Percentiles rank a stretch among this genome's conserved stretches.
phyloP scores from a whole-genome alignment of 495 filamentous ascomycete species.

The Parachaetomium inaequale region DNA sequence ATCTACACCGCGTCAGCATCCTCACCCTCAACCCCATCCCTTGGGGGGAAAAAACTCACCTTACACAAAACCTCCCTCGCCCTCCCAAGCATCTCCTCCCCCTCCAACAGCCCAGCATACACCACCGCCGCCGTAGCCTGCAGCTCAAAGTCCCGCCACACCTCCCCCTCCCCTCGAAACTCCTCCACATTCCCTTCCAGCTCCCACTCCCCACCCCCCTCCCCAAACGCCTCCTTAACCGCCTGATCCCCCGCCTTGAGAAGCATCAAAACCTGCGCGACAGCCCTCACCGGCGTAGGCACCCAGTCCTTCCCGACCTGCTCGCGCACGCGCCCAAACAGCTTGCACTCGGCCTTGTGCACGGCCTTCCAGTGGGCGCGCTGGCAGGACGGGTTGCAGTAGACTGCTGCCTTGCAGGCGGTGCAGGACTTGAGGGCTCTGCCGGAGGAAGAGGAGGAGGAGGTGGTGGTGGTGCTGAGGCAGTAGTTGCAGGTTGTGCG shows the following conservation, averaged over 20 bases:
- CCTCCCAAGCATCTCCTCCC: constrained; percentile 26
- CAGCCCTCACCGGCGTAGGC: constrained; percentile 47
- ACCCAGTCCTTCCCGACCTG: constrained; percentile 30
- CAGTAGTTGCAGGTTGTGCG: constrained; percentile 44
- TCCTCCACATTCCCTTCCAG: constrained; percentile 40
- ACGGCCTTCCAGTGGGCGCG: constrained; percentile 50
- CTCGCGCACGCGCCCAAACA: constrained; percentile 33
- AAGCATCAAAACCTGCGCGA: constrained; percentile 42
- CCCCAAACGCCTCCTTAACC: background rate
- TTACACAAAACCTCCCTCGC: constrained; percentile 42
- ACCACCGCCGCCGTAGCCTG: constrained; percentile 44
- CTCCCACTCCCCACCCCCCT: constrained; percentile 21
- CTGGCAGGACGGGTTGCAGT: constrained; percentile 56
- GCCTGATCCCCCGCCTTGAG: background rate
- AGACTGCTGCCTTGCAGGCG: constrained; percentile 47
- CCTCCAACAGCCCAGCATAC: constrained; percentile 34
- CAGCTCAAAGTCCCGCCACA: constrained; percentile 43
- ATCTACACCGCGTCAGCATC: constrained; percentile 31
- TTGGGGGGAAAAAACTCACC: constrained; percentile 24
- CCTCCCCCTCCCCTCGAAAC: constrained; percentile 21
- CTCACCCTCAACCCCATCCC: background rate
- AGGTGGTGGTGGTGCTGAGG: constrained; percentile 17
- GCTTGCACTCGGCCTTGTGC: constrained; percentile 53
- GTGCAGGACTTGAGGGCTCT: constrained; percentile 44
- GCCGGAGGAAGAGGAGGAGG: background rate